Evolutionary conservation across 371 early-diverging fungal species (phyloP).

Genomic region (Circinella umbellata): DNA sequence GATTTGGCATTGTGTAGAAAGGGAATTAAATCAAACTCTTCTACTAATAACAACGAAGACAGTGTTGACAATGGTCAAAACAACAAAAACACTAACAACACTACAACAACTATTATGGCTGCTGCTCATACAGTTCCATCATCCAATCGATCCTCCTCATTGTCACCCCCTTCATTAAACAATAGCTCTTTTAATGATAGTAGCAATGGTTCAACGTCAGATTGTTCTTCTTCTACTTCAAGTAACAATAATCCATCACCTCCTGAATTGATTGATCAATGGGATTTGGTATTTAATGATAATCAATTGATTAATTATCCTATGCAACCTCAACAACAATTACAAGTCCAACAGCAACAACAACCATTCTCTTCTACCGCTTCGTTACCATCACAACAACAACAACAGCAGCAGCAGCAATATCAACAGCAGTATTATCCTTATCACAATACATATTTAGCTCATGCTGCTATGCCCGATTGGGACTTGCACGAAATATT

Average conservation of each 20-base stretch:
- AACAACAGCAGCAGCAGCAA: not conserved
- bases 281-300: slow-evolving; percentile 31
- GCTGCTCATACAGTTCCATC: slow-evolving; percentile 1
- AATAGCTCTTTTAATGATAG: slow-evolving; percentile 7
- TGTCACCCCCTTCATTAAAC: slow-evolving; percentile 18
- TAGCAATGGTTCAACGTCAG: slow-evolving; percentile 13
- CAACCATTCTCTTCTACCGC: not conserved
- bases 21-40: slow-evolving; percentile 16
- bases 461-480: slow-evolving; percentile 47
- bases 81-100: slow-evolving; percentile 6
- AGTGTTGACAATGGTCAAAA: not conserved
- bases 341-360: not conserved
- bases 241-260: slow-evolving; percentile 35
- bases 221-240: slow-evolving; percentile 24
- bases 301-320: not conserved
- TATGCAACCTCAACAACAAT: not conserved
- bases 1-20: slow-evolving; percentile 31
- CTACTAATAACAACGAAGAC: not conserved
- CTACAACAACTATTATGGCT: not conserved
- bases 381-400: not conserved
- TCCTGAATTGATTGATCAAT: slow-evolving; percentile 29
- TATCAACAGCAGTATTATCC: slow-evolving; percentile 2
- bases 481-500: slow-evolving; percentile 40
- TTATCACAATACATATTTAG: slow-evolving; percentile 33
- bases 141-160: slow-evolving; percentile 11